Conservation (phyloP, 2,329 filamentous ascomycete genomes). For the Colletotrichum limetticola region DNA sequence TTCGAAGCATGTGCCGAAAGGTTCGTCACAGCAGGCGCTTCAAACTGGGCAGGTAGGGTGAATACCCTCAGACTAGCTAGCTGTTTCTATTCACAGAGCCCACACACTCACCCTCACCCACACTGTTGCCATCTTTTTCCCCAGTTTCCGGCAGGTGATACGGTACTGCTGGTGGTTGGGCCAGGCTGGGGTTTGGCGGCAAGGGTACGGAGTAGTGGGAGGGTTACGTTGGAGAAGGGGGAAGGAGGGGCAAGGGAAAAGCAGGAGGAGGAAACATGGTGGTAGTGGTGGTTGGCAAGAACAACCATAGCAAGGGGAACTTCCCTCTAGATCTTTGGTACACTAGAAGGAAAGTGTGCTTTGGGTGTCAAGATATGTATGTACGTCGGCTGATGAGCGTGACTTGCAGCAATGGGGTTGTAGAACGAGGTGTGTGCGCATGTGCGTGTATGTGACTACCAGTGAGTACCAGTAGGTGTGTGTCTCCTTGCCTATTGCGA, state of each 20-base stretch:
- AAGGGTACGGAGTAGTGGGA: neutral
- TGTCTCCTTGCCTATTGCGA: neutral
- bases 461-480: neutral
- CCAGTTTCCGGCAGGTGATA: slow-evolving; percentile 16
- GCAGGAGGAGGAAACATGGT: neutral
- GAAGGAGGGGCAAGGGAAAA: neutral
- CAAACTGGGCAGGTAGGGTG: neutral
- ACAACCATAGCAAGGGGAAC: neutral
- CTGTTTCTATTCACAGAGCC: neutral
- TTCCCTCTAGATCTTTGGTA: neutral
- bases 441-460: neutral
- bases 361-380: neutral
- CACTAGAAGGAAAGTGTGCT: neutral
- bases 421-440: neutral
- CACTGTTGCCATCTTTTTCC: neutral
- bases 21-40: neutral
- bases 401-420: neutral
- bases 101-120: neutral
- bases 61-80: neutral
- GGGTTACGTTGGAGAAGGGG: too few species aligned
- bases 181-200: neutral
- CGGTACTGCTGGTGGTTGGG: neutral
- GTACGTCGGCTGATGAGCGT: neutral
- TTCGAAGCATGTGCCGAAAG: neutral
- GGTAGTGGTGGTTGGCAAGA: neutral